Conservation (phyloP, 2,329 filamentous ascomycete species). For the Incumbomyces delicatus region DNA sequence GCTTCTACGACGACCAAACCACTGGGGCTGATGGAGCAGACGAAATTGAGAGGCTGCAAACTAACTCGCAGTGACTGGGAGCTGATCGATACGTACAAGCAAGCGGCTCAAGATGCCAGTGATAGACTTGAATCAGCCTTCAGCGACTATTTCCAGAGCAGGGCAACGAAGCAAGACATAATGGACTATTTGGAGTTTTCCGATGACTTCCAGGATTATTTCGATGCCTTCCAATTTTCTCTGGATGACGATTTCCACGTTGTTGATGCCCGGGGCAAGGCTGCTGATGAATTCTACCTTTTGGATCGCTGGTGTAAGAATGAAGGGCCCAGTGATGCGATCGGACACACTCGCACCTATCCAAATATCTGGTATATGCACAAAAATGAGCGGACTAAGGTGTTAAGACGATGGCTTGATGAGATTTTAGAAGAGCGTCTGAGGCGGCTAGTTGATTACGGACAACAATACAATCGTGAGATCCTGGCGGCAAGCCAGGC, state of each 20-base stretch:
- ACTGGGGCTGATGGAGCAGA: constrained; percentile 21
- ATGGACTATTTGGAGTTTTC: constrained; percentile 47
- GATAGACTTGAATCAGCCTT: constrained; percentile 16
- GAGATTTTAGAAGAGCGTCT: constrained; percentile 44
- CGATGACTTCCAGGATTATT: constrained; percentile 39
- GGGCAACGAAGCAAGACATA: constrained; percentile 19
- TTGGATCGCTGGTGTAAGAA: constrained; percentile 45
- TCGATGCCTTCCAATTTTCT: constrained; percentile 48
- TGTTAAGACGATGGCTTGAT: constrained; percentile 35
- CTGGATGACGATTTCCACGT: constrained; percentile 36
- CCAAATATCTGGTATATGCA: constrained; percentile 45
- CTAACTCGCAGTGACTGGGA: constrained; percentile 23
- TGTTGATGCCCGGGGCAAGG: constrained; percentile 39
- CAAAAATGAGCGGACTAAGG: constrained; percentile 25
- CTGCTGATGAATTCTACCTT: constrained; percentile 41
- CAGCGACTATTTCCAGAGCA: constrained; percentile 14
- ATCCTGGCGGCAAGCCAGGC: neutral
- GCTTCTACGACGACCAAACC: constrained; percentile 47
- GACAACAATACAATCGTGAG: constrained; percentile 8
- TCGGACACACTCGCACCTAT: constrained; percentile 22
- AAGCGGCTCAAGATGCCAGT: constrained; percentile 26
- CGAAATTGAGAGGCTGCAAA: constrained; percentile 32
- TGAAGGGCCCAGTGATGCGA: constrained; percentile 37
- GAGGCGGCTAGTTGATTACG: constrained; percentile 11
- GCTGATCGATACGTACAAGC: constrained; percentile 36